phyloP scores from a whole-genome alignment of 768 basidiomycete genomes.

The Pleurotus tuoliensis region DNA sequence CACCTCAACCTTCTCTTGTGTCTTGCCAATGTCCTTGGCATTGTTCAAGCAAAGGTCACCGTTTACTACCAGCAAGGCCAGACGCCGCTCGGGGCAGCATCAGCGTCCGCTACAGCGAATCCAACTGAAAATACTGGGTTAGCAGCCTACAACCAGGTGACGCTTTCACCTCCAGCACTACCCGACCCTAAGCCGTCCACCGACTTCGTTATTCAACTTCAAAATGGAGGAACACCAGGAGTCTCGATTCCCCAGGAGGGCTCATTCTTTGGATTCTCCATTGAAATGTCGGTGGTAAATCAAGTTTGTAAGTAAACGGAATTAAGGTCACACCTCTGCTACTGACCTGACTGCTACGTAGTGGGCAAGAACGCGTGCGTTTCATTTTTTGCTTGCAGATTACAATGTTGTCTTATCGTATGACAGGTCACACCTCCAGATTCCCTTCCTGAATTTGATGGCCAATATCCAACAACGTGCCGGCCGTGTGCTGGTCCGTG shows the following conservation, averaged over 20 bases:
- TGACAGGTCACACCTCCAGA: conserved; percentile 40
- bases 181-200: conserved; percentile 41
- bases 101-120: conserved; percentile 23
- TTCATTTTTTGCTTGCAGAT: too few relatives aligned
- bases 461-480: conserved; percentile 53
- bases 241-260: conserved; percentile 35
- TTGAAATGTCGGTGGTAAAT: conserved; percentile 55
- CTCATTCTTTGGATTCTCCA: conserved; percentile 53
- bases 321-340: not conserved
- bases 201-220: conserved; percentile 43
- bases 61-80: conserved; percentile 33
- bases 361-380: conserved; percentile 31
- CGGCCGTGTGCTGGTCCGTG: conserved; percentile 50
- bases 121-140: conserved; percentile 43
- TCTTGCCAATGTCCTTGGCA: conserved; percentile 9
- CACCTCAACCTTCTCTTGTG: conserved; percentile 3
- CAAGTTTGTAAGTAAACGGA: conserved; percentile 40
- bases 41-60: conserved; percentile 24
- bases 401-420: not conserved
- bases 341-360: conserved; percentile 8
- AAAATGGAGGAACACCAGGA: conserved; percentile 25
- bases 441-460: conserved; percentile 66
- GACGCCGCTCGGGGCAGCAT: conserved; percentile 14
- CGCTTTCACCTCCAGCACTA: conserved; percentile 46
- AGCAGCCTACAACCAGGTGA: conserved; percentile 51